phyloP scores from a whole-genome alignment of 345 rosid genomes.

The Cochlearia excelsa region DNA sequence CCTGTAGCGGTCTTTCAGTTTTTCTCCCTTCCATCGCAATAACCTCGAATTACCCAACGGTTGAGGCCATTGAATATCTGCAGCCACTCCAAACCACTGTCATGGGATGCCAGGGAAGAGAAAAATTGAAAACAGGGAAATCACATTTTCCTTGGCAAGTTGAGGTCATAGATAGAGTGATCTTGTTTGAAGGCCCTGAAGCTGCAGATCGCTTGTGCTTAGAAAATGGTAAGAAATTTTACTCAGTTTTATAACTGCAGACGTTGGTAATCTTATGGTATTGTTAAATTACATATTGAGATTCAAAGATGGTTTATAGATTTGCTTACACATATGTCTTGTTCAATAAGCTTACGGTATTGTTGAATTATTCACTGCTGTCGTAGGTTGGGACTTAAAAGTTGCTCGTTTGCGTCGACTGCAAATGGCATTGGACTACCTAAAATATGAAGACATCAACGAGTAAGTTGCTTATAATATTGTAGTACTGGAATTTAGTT shows the following conservation, averaged over 20 bases:
- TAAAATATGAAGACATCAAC: constrained; percentile 81
- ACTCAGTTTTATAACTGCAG: constrained; percentile 11
- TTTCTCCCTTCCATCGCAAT: constrained; percentile 78
- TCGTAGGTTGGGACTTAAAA: constrained; percentile 86
- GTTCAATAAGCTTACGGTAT: constrained; percentile 24
- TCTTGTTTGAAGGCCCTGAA: constrained; percentile 83
- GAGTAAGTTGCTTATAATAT: constrained; percentile 49
- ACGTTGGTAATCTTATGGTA: background rate
- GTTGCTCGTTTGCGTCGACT: constrained; percentile 72
- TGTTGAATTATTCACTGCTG: constrained; percentile 30
- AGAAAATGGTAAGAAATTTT: constrained; percentile 72
- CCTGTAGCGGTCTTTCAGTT: constrained; percentile 73
- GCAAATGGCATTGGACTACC: constrained; percentile 76
- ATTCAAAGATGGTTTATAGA: constrained; percentile 22
- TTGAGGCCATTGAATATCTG: constrained; percentile 55
- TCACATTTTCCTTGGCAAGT: constrained; percentile 63
- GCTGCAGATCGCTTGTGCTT: constrained; percentile 74
- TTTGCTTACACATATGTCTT: constrained; percentile 18
- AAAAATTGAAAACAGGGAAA: constrained; percentile 35
- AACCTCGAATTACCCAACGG: constrained; percentile 50
- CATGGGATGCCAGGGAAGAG: constrained; percentile 30
- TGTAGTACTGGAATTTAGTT: constrained; percentile 22
- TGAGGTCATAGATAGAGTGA: constrained; percentile 82
- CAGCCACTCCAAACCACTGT: constrained; percentile 39
- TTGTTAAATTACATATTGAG: constrained; percentile 9